These are phyloP conservation scores for Sugiyamaella paludigena DNA, from an alignment of 1,139 yeast genomes.

Conservation along the genomic window DNA sequence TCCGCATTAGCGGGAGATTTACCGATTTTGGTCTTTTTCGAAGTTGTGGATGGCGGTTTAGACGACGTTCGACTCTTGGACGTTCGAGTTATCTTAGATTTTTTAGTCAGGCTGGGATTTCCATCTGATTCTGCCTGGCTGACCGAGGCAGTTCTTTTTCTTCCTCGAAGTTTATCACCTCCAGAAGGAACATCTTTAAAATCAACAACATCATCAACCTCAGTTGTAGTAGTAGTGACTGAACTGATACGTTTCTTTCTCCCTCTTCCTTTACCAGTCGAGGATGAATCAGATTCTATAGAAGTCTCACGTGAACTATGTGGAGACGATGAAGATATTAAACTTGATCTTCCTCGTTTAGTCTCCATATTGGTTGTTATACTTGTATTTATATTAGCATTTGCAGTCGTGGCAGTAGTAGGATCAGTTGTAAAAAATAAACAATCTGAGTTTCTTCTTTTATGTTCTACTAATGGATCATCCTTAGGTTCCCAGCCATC, in stretches of 20 bases:
- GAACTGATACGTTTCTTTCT: too few relatives aligned
- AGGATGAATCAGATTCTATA: too few relatives aligned
- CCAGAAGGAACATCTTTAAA: background rate
- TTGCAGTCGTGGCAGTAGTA: too few relatives aligned
- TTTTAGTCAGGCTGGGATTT: background rate
- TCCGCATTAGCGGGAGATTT: background rate
- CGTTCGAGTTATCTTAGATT: background rate
- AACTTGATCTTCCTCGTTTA: too few relatives aligned
- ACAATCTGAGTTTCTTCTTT: constrained; percentile 48
- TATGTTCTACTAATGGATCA: constrained; percentile 50
- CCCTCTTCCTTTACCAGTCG: too few relatives aligned
- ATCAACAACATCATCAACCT: constrained; percentile 3
- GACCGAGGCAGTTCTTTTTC: background rate
- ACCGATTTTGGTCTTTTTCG: background rate
- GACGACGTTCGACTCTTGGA: background rate
- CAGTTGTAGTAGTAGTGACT: too few relatives aligned
- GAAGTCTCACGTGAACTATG: too few relatives aligned
- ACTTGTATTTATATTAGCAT: too few relatives aligned
- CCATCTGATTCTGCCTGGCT: background rate
- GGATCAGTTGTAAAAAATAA: constrained; percentile 41
- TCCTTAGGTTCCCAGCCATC: constrained; percentile 74
- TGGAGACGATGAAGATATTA: too few relatives aligned
- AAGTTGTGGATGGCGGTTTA: background rate
- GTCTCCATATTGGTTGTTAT: too few relatives aligned
- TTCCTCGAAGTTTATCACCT: background rate